phyloP scores from a whole-genome alignment of 1,284 basidiomycete species.

The Vanrija sp. region DNA sequence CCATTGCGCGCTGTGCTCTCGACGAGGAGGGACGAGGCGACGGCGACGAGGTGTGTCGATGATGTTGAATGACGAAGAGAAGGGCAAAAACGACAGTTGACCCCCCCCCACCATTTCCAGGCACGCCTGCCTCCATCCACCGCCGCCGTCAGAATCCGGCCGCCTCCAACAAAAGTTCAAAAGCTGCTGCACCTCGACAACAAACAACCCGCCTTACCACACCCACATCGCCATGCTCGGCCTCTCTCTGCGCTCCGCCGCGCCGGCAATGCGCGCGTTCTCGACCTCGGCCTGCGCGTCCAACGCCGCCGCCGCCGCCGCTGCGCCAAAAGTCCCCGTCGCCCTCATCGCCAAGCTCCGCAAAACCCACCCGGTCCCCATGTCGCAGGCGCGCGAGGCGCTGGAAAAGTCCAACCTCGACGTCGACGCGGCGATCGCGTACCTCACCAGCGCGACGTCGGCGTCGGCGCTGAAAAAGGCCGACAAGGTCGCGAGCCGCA shows the following conservation, averaged over 20 bases:
- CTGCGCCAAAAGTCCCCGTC: constrained; percentile 51
- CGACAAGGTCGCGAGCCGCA: constrained; percentile 72
- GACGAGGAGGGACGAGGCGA: too few species aligned
- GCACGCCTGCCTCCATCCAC: too few species aligned
- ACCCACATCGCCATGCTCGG: constrained; percentile 12
- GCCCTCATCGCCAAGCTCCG: constrained; percentile 82
- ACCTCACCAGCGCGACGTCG: constrained; percentile 71
- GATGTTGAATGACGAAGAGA: too few species aligned
- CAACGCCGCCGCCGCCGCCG: constrained; percentile 8
- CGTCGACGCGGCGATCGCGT: constrained; percentile 67
- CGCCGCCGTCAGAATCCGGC: too few species aligned
- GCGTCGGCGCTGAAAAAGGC: constrained; percentile 55
- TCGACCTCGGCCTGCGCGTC: constrained; percentile 11
- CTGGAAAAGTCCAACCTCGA: constrained; percentile 71
- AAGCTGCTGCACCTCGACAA: too few species aligned
- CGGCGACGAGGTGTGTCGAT: too few species aligned
- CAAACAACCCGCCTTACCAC: background rate
- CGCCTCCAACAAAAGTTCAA: too few species aligned
- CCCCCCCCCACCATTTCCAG: too few species aligned
- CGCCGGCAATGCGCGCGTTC: constrained; percentile 12
- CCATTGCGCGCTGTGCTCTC: too few species aligned
- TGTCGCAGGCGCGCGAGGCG: constrained; percentile 84
- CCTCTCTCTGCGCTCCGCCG: constrained; percentile 5
- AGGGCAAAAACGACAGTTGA: too few species aligned
- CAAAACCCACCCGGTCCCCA: constrained; percentile 68